Conservation (phyloP, 495 filamentous ascomycete genomes). For the Terfezia claveryi region DNA sequence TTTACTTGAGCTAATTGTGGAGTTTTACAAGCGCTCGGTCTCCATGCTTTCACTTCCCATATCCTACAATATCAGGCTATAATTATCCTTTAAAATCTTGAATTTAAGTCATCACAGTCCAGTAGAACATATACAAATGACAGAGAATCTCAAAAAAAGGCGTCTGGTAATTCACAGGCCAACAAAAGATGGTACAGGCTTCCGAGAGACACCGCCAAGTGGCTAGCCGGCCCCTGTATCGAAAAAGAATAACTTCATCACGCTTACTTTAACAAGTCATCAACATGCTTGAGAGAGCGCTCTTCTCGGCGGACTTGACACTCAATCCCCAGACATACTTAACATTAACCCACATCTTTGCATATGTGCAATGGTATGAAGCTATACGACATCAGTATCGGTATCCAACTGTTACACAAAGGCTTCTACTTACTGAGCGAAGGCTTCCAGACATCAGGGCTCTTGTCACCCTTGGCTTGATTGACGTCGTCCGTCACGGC, state of each 20-base stretch:
- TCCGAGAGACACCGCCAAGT: no score
- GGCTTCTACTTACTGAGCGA: constrained; percentile 26
- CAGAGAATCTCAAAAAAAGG: no score
- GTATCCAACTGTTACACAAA: neutral
- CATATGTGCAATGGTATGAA: constrained; percentile 55
- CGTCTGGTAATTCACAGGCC: no score
- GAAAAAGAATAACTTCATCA: neutral
- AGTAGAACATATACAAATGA: no score
- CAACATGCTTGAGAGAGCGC: constrained; percentile 40
- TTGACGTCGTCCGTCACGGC: constrained; percentile 59
- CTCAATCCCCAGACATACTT: constrained; percentile 40
- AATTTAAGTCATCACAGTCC: no score
- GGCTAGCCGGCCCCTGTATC: no score
- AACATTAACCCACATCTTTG: constrained; percentile 45
- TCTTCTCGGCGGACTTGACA: constrained; percentile 39
- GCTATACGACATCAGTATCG: constrained; percentile 10
- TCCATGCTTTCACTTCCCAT: no score
- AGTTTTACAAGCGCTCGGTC: no score
- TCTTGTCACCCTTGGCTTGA: constrained; percentile 41
- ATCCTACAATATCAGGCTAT: no score
- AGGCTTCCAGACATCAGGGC: constrained; percentile 55
- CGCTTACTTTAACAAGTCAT: constrained; percentile 29
- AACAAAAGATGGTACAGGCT: no score
- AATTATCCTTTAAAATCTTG: no score
- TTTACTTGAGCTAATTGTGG: no score